A percentile compares a stretch with the other conserved stretches of the same genome.
Evolutionary conservation across 805 yeast genomes (phyloP).

Genomic region (Saccharomycopsis schoenii): DNA sequence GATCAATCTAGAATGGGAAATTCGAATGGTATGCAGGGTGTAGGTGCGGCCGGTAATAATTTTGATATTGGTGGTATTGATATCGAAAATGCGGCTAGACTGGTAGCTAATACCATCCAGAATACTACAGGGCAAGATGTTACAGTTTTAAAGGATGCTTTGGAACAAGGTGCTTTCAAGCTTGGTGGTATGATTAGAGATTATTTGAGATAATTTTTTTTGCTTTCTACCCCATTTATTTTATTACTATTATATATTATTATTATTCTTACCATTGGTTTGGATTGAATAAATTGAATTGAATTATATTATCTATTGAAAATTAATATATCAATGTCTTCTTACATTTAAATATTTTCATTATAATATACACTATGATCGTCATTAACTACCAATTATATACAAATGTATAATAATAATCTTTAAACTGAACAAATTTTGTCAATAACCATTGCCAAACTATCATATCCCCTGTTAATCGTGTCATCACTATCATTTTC

Average conservation of each 20-base stretch:
- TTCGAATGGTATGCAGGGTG: slow-evolving; percentile 16
- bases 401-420: no score
- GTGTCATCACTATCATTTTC: background rate
- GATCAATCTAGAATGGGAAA: slow-evolving; percentile 31
- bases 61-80: slow-evolving; percentile 30
- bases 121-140: slow-evolving; percentile 83
- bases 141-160: slow-evolving; percentile 78
- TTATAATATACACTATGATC: background rate
- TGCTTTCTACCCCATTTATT: background rate
- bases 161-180: slow-evolving; percentile 90
- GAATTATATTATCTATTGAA: background rate
- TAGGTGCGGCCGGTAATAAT: slow-evolving; percentile 23
- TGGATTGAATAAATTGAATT: background rate
- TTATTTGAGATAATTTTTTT: slow-evolving; percentile 39
- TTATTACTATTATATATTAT: background rate
- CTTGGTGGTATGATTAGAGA: slow-evolving; percentile 81
- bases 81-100: slow-evolving; percentile 50
- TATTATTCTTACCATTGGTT: background rate
- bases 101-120: slow-evolving; percentile 56
- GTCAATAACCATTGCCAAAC: background rate
- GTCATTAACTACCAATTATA: background rate
- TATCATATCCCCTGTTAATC: background rate
- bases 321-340: no score
- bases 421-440: background rate
- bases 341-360: background rate